Conservation (phyloP, 1,139 yeast species). For the Suhomyces coccinellae region DNA sequence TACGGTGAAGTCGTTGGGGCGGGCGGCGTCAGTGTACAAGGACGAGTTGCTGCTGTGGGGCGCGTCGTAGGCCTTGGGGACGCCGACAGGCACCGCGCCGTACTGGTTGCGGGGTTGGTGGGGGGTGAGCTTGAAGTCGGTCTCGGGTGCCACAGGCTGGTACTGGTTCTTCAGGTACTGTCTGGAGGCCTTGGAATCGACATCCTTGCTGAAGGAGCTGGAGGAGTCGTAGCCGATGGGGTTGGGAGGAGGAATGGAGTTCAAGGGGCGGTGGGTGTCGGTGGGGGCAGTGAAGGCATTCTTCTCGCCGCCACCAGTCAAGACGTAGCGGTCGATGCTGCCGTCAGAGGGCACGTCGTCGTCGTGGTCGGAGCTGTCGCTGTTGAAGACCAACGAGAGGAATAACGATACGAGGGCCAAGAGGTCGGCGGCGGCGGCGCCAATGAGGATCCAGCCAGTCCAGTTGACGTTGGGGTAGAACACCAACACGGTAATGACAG, state of each 20-base stretch:
- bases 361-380: conserved; percentile 6
- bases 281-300: conserved; percentile 7
- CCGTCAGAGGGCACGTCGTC: conserved; percentile 8
- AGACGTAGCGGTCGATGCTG: conserved; percentile 7
- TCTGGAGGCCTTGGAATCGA: conserved; percentile 5
- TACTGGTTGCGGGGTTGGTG: conserved; percentile 5
- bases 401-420: conserved; percentile 31
- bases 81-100: neutral
- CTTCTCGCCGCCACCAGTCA: neutral
- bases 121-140: conserved; percentile 3
- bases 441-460: conserved; percentile 70
- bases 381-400: conserved; percentile 24
- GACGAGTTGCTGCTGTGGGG: conserved; percentile 23
- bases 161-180: neutral
- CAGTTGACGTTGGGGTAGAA: conserved; percentile 66
- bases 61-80: neutral
- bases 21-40: conserved; percentile 37
- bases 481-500: conserved; percentile 54
- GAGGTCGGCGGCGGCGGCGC: conserved; percentile 59
- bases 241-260: conserved; percentile 6
- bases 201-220: conserved; percentile 9
- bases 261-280: conserved; percentile 1
- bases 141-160: neutral
- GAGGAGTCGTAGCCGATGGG: conserved; percentile 6
- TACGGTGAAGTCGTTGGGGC: conserved; percentile 38